Percentiles rank a stretch among this genome's conserved stretches.
Evolutionary conservation across 306 rosid genomes (phyloP).

Genomic region (Aeschynomene evenia): DNA sequence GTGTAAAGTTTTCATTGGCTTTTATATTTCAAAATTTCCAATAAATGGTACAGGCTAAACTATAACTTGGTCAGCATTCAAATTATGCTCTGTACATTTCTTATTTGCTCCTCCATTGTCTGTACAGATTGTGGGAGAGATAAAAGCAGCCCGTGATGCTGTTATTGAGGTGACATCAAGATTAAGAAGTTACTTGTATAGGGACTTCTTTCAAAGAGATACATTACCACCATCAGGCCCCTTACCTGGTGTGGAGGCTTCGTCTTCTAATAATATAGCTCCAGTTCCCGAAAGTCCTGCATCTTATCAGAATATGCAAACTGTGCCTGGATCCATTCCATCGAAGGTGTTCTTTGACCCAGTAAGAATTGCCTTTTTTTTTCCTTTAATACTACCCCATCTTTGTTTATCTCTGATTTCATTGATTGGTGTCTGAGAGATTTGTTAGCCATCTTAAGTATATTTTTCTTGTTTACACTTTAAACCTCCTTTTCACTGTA

Average conservation of each 20-base stretch:
- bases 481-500: not conserved
- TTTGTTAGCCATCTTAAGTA: constrained; percentile 8
- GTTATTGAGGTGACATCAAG: constrained; percentile 92
- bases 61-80: constrained; percentile 2
- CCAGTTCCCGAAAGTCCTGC: constrained; percentile 47
- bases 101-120: constrained; percentile 25
- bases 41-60: constrained; percentile 16
- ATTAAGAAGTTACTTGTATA: constrained; percentile 70
- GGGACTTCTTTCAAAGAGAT: constrained; percentile 74
- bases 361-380: not conserved
- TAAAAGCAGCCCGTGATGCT: constrained; percentile 88
- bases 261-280: constrained; percentile 49
- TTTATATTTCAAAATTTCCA: constrained; percentile 8
- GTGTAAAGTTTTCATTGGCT: constrained; percentile 10
- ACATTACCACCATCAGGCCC: constrained; percentile 48
- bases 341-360: constrained; percentile 55
- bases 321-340: constrained; percentile 44
- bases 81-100: constrained; percentile 27
- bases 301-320: constrained; percentile 56
- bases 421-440: constrained; percentile 9
- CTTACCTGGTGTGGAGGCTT: constrained; percentile 47
- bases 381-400: constrained; percentile 7
- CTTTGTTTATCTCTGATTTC: not conserved
- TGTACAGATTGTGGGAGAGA: constrained; percentile 85
- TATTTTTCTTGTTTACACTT: constrained; percentile 15